These are phyloP conservation scores for Maudiozyma turicensis DNA, from an alignment of 805 yeast genomes.

Conservation along the genomic window DNA sequence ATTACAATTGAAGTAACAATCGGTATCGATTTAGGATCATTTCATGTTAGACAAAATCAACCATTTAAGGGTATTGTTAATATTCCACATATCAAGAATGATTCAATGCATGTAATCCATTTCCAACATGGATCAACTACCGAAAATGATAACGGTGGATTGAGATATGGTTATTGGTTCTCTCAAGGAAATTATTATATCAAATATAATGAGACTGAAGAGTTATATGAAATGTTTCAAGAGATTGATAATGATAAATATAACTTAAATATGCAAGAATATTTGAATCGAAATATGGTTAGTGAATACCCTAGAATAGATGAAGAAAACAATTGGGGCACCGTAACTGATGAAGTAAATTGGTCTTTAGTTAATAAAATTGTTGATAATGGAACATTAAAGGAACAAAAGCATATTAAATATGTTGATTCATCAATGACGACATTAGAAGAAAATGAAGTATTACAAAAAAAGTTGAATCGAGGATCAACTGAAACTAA, in stretches of 20 bases:
- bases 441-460: slow-evolving; percentile 16
- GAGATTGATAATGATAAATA: slow-evolving; percentile 10
- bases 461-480: slow-evolving; percentile 9
- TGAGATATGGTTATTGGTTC: slow-evolving; percentile 28
- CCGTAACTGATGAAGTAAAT: slow-evolving; percentile 8
- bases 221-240: slow-evolving; percentile 9
- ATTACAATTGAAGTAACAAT: slow-evolving; percentile 12
- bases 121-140: slow-evolving; percentile 9
- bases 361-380: slow-evolving; percentile 10
- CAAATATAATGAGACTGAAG: slow-evolving; percentile 10
- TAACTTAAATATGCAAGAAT: slow-evolving; percentile 4
- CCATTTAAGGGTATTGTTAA: slow-evolving; percentile 21
- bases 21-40: slow-evolving; percentile 22
- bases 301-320: slow-evolving; percentile 17
- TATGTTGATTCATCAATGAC: slow-evolving; percentile 27
- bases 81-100: slow-evolving; percentile 10
- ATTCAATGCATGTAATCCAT: slow-evolving; percentile 19
- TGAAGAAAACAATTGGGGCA: slow-evolving; percentile 14
- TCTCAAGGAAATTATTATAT: slow-evolving; percentile 6
- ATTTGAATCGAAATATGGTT: slow-evolving; percentile 9
- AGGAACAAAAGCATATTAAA: background rate
- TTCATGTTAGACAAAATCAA: slow-evolving; percentile 14
- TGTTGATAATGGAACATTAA: background rate
- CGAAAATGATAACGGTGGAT: slow-evolving; percentile 4
- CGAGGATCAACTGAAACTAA: too few species aligned